These are phyloP conservation scores for Cercophora newfieldiana DNA, from an alignment of 495 filamentous ascomycete genomes.

Conservation along the genomic window DNA sequence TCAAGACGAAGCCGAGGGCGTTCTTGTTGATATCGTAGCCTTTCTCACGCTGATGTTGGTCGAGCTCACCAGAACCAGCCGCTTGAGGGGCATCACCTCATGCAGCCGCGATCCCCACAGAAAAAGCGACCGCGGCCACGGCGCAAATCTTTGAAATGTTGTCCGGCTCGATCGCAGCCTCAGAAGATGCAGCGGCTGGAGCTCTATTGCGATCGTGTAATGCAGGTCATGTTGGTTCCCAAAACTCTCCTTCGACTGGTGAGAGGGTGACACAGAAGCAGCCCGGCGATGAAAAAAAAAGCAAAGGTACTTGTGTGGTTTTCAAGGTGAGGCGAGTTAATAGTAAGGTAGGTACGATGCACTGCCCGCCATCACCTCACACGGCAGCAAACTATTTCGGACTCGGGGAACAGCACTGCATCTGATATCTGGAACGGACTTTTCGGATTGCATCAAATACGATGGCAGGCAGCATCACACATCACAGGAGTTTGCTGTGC, in stretches of 20 bases:
- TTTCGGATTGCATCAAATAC: slow-evolving; percentile 25
- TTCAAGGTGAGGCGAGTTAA: not conserved
- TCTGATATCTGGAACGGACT: slow-evolving; percentile 6
- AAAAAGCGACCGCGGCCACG: too few species aligned
- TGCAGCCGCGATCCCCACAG: too few species aligned
- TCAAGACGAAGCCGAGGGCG: too few species aligned
- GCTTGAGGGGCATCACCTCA: too few species aligned
- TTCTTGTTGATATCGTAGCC: too few species aligned
- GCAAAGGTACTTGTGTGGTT: not conserved
- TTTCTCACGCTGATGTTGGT: too few species aligned
- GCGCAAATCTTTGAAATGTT: too few species aligned
- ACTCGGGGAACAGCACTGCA: slow-evolving; percentile 16
- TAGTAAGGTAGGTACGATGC: not conserved
- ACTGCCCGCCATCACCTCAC: slow-evolving; percentile 16
- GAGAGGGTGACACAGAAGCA: slow-evolving; percentile 9
- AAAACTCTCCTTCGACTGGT: slow-evolving; percentile 13
- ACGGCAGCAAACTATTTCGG: slow-evolving; percentile 32
- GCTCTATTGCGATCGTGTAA: not conserved
- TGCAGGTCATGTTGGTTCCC: slow-evolving; percentile 8
- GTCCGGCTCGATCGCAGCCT: not conserved
- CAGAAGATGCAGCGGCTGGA: not conserved
- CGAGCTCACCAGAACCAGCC: too few species aligned
- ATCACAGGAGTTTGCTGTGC: not conserved
- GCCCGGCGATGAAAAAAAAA: not conserved
- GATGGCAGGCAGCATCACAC: slow-evolving; percentile 14